Evolutionary conservation across 805 yeast species (phyloP).

Genomic region (Pichia sporocuriosa): DNA sequence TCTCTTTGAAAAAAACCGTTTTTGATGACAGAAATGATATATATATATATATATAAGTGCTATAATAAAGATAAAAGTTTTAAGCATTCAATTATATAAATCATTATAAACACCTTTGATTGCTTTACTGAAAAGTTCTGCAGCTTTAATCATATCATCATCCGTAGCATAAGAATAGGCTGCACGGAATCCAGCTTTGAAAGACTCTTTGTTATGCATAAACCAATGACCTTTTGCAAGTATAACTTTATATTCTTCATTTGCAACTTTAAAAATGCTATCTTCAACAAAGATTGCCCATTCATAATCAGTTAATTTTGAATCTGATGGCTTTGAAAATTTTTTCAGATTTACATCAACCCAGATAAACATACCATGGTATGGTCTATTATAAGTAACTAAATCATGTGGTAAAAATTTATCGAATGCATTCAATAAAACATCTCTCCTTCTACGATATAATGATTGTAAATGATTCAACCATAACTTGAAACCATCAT

Average conservation of each 20-base stretch:
- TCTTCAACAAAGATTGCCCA: constrained; percentile 30
- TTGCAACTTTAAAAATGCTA: constrained; percentile 19
- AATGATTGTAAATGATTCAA: constrained; percentile 51
- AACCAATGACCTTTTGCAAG: constrained; percentile 33
- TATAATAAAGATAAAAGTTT: too few relatives aligned
- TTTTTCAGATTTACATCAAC: constrained; percentile 35
- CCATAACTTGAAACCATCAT: constrained; percentile 66
- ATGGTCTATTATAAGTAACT: constrained; percentile 36
- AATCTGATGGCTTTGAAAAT: constrained; percentile 33
- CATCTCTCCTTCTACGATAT: constrained; percentile 59
- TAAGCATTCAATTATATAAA: constrained; percentile 11
- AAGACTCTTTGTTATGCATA: constrained; percentile 19
- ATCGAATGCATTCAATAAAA: constrained; percentile 45
- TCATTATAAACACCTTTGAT: constrained; percentile 14
- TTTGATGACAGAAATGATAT: too few relatives aligned
- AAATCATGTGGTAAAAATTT: constrained; percentile 40
- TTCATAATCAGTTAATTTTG: constrained; percentile 29
- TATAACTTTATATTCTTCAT: constrained; percentile 21
- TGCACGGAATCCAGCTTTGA: constrained; percentile 27
- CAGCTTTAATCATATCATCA: constrained; percentile 21
- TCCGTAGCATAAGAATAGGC: constrained; percentile 27
- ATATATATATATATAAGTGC: too few relatives aligned
- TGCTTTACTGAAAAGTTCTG: constrained; percentile 24
- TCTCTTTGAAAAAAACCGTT: too few relatives aligned
- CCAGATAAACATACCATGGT: constrained; percentile 40